Percentiles rank a stretch among this genome's conserved stretches.
phyloP scores from a whole-genome alignment of 805 yeast species.

The Candida namnaoensis region DNA sequence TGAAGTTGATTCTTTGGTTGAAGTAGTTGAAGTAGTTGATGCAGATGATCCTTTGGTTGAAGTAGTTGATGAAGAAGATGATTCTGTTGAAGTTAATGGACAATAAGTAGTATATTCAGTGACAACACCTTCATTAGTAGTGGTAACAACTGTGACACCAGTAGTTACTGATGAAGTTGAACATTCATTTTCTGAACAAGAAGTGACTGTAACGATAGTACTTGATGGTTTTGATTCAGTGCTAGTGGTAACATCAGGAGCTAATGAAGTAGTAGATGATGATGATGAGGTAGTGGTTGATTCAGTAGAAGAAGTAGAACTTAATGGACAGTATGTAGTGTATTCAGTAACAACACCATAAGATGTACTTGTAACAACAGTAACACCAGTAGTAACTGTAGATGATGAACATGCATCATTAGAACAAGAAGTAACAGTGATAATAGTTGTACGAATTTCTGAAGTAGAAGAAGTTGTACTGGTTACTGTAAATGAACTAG shows the following conservation, averaged over 20 bases:
- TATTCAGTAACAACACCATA: slow-evolving; percentile 2
- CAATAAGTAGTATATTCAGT: slow-evolving; percentile 17
- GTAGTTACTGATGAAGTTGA: neutral
- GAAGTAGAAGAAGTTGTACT: neutral
- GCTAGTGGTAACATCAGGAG: no score
- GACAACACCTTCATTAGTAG: slow-evolving; percentile 20
- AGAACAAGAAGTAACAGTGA: slow-evolving; percentile 2
- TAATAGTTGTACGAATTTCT: slow-evolving; percentile 1
- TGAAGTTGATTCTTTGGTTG: neutral
- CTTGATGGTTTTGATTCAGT: no score
- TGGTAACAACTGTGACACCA: slow-evolving; percentile 20
- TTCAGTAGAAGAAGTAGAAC: neutral
- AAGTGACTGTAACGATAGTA: slow-evolving; percentile 18
- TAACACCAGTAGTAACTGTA: slow-evolving; percentile 2
- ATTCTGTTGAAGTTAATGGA: slow-evolving; percentile 5
- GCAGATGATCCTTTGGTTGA: neutral
- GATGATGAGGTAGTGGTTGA: no score
- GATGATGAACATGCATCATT: slow-evolving; percentile 3
- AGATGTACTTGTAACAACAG: slow-evolving; percentile 12
- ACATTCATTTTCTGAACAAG: slow-evolving; percentile 23
- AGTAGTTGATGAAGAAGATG: neutral
- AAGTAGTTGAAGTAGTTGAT: neutral
- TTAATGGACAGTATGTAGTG: slow-evolving; percentile 19
- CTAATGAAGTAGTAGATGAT: no score
- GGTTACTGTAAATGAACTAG: neutral